Percentiles rank a stretch among this genome's conserved stretches.
Evolutionary conservation across 352 stramenopile species (phyloP).

Genomic region (Peronosclerospora sorghi): DNA sequence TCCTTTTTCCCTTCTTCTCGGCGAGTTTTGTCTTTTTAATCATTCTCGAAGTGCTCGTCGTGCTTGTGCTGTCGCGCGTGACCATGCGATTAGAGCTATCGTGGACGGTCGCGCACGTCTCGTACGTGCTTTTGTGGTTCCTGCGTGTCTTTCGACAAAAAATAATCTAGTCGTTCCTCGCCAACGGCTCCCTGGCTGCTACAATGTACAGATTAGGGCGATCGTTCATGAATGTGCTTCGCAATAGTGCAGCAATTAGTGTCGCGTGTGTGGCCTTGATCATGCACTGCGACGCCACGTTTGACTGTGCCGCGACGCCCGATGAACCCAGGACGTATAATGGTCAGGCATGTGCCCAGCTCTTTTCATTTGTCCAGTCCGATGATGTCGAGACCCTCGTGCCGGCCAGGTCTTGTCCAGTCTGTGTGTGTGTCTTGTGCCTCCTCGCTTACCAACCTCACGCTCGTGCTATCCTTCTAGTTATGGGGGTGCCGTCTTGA

Average conservation of each 20-base stretch:
- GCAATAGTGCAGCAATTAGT: constrained; percentile 76
- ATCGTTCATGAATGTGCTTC: constrained; percentile 70
- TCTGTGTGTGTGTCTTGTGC: no score
- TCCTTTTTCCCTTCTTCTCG: constrained; percentile 82
- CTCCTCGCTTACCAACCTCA: no score
- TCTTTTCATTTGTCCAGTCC: constrained; percentile 59
- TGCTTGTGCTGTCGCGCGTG: constrained; percentile 44
- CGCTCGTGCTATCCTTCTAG: no score
- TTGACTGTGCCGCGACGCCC: constrained; percentile 21
- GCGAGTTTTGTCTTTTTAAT: constrained; percentile 70
- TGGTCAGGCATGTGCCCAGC: constrained; percentile 60
- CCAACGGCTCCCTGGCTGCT: no score
- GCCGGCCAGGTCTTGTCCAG: constrained; percentile 61
- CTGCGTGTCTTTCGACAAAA: no score
- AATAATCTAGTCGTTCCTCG: no score
- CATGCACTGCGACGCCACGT: constrained; percentile 64
- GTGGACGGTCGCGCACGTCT: constrained; percentile 58
- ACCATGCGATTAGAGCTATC: constrained; percentile 41
- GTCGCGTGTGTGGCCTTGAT: constrained; percentile 75
- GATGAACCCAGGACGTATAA: constrained; percentile 55
- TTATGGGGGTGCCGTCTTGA: constrained; percentile 71
- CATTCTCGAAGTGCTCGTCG: constrained; percentile 58
- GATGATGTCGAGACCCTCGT: constrained; percentile 41
- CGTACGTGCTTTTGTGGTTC: constrained; percentile 47
- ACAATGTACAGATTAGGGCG: constrained; percentile 47